Evolutionary conservation across 129 eudicot species (phyloP).

Genomic region (Pulicaria dysenterica): DNA sequence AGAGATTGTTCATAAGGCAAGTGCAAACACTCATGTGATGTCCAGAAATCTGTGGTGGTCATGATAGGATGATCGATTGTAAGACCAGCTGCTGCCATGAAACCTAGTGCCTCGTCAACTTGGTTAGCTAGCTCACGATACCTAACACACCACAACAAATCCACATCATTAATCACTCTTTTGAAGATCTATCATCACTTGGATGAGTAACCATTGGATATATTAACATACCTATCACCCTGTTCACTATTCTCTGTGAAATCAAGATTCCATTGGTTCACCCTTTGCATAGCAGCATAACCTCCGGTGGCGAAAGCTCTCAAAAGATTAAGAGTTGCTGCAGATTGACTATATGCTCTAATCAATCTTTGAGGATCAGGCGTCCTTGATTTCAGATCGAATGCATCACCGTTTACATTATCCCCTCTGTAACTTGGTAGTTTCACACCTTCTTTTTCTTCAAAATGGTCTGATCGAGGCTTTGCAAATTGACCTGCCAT

Average conservation of each 20-base stretch:
- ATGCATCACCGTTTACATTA: constrained; percentile 82
- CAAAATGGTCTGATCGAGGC: constrained; percentile 79
- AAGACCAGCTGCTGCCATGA: constrained; percentile 84
- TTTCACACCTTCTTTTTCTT: constrained; percentile 84
- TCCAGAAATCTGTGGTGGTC: constrained; percentile 91
- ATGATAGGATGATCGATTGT: constrained; percentile 72
- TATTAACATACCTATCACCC: constrained; percentile 63
- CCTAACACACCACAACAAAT: constrained; percentile 37
- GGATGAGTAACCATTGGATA: not conserved
- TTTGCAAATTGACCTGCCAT: constrained; percentile 98
- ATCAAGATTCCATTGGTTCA: constrained; percentile 82
- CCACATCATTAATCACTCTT: not conserved
- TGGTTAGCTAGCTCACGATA: constrained; percentile 82
- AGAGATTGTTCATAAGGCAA: constrained; percentile 88
- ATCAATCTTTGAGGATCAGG: constrained; percentile 90
- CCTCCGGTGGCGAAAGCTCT: constrained; percentile 97
- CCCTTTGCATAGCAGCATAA: constrained; percentile 92
- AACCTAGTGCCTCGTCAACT: constrained; percentile 91
- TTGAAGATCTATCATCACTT: no score
- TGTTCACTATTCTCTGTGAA: constrained; percentile 79
- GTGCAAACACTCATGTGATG: constrained; percentile 81
- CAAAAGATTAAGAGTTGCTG: constrained; percentile 83
- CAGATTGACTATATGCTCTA: constrained; percentile 86
- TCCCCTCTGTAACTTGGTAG: constrained; percentile 92
- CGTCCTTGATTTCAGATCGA: constrained; percentile 65